Conservation (phyloP, 2,329 filamentous ascomycete genomes). For the Raffaelea arxii region DNA sequence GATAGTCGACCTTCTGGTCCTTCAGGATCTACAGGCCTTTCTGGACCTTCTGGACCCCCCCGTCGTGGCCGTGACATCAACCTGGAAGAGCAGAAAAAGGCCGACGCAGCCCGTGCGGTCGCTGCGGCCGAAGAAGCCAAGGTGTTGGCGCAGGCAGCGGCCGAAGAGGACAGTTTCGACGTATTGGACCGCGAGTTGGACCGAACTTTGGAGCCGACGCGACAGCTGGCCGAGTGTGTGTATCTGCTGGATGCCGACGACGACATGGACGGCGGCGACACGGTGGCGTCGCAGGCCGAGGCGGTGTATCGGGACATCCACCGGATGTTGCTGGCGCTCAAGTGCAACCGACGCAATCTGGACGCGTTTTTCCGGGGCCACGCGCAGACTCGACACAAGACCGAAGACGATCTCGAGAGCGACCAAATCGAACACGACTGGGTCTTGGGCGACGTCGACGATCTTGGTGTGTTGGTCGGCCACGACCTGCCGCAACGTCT, state of each 20-base stretch:
- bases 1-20: slow-evolving; percentile 22
- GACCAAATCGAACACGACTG: slow-evolving; percentile 62
- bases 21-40: not conserved
- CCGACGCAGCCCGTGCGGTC: slow-evolving; percentile 43
- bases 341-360: slow-evolving; percentile 67
- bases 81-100: slow-evolving; percentile 38
- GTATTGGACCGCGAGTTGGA: slow-evolving; percentile 50
- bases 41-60: slow-evolving; percentile 18
- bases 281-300: slow-evolving; percentile 53
- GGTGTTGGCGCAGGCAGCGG: slow-evolving; percentile 45
- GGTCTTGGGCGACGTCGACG: slow-evolving; percentile 65
- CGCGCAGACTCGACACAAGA: slow-evolving; percentile 35
- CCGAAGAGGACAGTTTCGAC: slow-evolving; percentile 61
- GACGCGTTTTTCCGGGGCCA: slow-evolving; percentile 60
- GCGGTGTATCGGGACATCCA: slow-evolving; percentile 72
- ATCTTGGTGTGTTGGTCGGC: slow-evolving; percentile 55
- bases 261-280: slow-evolving; percentile 42
- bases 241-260: slow-evolving; percentile 34
- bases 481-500: slow-evolving; percentile 54
- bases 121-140: slow-evolving; percentile 48
- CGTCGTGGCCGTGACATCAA: slow-evolving; percentile 37
- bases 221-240: slow-evolving; percentile 58
- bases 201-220: slow-evolving; percentile 50
- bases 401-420: slow-evolving; percentile 58
- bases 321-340: slow-evolving; percentile 88